Evolutionary conservation across 768 basidiomycete genomes (phyloP).

Genomic region (Boletus patriciae): DNA sequence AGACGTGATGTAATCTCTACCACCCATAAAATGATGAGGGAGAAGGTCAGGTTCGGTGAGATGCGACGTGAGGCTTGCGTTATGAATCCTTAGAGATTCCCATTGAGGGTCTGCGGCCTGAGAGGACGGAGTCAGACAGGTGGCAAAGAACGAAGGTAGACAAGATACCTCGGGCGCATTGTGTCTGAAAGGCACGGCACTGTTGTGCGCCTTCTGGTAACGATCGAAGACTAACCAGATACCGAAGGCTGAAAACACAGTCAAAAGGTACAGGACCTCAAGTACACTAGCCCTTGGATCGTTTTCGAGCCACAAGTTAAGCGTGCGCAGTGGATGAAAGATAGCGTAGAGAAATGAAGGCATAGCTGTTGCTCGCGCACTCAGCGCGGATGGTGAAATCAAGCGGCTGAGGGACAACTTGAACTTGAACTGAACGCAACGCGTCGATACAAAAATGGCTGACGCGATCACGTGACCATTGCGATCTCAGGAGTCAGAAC

Average conservation of each 20-base stretch:
- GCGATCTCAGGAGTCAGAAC: too few relatives aligned
- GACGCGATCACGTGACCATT: constrained; percentile 23
- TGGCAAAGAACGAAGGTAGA: not conserved
- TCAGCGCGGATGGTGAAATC: not conserved
- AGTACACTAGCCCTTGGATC: constrained; percentile 50
- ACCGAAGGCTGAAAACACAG: constrained; percentile 71
- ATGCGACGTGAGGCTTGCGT: constrained; percentile 69
- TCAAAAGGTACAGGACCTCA: constrained; percentile 65
- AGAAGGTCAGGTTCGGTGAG: constrained; percentile 51
- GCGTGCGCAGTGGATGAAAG: constrained; percentile 53
- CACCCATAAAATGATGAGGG: constrained; percentile 45
- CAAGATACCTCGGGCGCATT: constrained; percentile 55
- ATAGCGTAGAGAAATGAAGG: constrained; percentile 37
- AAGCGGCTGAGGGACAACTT: constrained; percentile 6
- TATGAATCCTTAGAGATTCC: constrained; percentile 51
- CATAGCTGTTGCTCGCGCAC: constrained; percentile 21
- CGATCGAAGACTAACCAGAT: constrained; percentile 78
- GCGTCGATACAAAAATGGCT: constrained; percentile 6
- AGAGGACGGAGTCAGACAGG: constrained; percentile 18
- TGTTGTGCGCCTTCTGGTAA: constrained; percentile 71
- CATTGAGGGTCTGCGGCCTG: constrained; percentile 62
- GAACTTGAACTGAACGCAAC: constrained; percentile 7
- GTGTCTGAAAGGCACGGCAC: constrained; percentile 66
- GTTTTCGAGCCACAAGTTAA: constrained; percentile 48
- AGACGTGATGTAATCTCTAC: constrained; percentile 77